These are phyloP conservation scores for Ceratobasidium sp. DNA, from an alignment of 1,284 basidiomycete species.

Conservation along the genomic window DNA sequence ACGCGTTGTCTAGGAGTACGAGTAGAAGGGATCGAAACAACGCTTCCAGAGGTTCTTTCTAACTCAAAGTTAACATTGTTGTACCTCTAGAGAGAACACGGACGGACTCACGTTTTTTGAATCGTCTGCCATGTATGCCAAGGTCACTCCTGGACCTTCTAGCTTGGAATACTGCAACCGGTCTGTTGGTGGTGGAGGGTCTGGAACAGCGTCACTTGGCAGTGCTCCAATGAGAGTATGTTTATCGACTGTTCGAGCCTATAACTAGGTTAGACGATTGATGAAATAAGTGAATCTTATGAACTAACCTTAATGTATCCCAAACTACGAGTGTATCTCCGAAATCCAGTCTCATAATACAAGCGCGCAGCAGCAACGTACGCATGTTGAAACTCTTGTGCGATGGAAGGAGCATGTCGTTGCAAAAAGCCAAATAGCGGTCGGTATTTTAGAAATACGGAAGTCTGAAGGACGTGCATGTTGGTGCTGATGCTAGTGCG, in stretches of 20 bases:
- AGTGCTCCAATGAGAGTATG: slow-evolving; percentile 61
- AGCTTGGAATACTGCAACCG: slow-evolving; percentile 73
- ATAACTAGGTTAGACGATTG: not conserved
- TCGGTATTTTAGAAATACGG: slow-evolving; percentile 84
- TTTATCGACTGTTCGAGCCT: slow-evolving; percentile 70
- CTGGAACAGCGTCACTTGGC: slow-evolving; percentile 52
- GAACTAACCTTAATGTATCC: slow-evolving; percentile 72
- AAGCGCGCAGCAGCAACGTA: slow-evolving; percentile 85
- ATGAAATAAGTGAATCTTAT: not conserved
- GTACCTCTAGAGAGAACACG: not conserved
- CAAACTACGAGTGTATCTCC: slow-evolving; percentile 86
- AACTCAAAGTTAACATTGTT: slow-evolving; percentile 22
- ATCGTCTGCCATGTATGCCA: slow-evolving; percentile 87
- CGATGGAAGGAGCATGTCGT: slow-evolving; percentile 80
- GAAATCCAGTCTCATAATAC: slow-evolving; percentile 96
- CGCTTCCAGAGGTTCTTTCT: slow-evolving; percentile 86
- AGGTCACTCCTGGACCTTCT: slow-evolving; percentile 78
- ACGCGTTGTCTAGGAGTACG: slow-evolving; percentile 92
- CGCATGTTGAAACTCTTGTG: slow-evolving; percentile 87
- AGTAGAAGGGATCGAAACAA: slow-evolving; percentile 83
- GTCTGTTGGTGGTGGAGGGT: slow-evolving; percentile 55
- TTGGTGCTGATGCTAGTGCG: slow-evolving; percentile 87
- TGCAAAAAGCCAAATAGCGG: slow-evolving; percentile 87
- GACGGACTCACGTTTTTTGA: slow-evolving; percentile 71
- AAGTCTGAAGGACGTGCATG: slow-evolving; percentile 90